A percentile compares a stretch with the other conserved stretches of the same genome.
Conservation (phyloP, 1,139 yeast species). For the Kluyveromyces marxianus region DNA sequence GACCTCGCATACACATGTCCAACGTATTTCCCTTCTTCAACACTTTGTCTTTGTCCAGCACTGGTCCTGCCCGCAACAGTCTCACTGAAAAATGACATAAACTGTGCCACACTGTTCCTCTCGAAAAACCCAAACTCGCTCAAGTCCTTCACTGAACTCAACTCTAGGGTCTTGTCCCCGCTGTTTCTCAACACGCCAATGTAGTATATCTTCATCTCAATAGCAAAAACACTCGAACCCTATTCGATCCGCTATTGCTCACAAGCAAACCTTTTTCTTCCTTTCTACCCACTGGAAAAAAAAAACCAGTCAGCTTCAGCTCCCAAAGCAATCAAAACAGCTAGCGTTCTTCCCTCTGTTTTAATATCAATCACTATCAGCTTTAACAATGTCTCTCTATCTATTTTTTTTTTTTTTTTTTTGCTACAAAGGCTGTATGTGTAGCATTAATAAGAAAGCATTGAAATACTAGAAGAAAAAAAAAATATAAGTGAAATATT, state of each 20-base stretch:
- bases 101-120: conserved; percentile 68
- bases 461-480: too few species aligned
- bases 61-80: conserved; percentile 86
- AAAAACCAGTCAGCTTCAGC: too few species aligned
- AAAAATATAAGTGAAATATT: too few species aligned
- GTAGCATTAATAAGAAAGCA: too few species aligned
- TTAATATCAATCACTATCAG: too few species aligned
- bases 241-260: too few species aligned
- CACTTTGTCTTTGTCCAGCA: conserved; percentile 87
- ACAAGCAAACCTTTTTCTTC: neutral
- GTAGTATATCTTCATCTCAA: conserved; percentile 78
- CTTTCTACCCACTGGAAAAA: neutral
- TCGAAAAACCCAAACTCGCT: conserved; percentile 85
- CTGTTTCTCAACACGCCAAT: conserved; percentile 72
- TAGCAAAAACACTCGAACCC: too few species aligned
- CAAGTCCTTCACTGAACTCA: conserved; percentile 75
- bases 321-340: too few species aligned
- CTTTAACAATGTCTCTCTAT: too few species aligned
- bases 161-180: conserved; percentile 61
- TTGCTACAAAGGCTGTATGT: too few species aligned
- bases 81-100: conserved; percentile 88
- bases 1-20: conserved; percentile 89
- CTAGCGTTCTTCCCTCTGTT: too few species aligned
- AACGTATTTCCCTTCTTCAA: conserved; percentile 81
- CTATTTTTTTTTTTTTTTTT: too few species aligned